Evolutionary conservation across 2,329 filamentous ascomycete species (phyloP), one percentile per base, ranked within the genome.

Genomic region (Ambrosiella xylebori): DNA sequence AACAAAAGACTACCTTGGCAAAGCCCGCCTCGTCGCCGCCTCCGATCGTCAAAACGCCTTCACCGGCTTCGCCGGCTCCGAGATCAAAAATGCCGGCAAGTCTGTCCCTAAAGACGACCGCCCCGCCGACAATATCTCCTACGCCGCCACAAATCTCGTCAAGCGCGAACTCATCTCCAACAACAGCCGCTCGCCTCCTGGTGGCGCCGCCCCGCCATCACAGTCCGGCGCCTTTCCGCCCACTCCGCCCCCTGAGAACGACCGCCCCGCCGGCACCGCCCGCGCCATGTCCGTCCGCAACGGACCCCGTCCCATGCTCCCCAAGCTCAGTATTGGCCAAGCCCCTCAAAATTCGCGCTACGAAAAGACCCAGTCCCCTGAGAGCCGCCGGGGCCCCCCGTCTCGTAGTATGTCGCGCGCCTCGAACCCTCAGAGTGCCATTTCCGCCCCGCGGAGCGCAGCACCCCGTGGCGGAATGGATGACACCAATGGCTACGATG

Each of bases 1-100:
- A 75, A 88, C 89, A 19, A 97, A 97, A 69, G 90, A 98, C 68
- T 98, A 98, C 66, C 81, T 98, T 2, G 93, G 93, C 61, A 96
- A 96, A 71, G 89, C 93, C n/a, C 81, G 88, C 61, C 76, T 98
- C 39, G 87, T 98, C 7, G 93, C 93, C 27, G 86, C 90, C 35
- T 87, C 88, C 1, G 88, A 95, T 65, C 79, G 84, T 58, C 73
- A 79, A 63, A 91, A 90, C 69, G 85, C 82, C 35, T 93, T 88
- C 65, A 91, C 85, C 50, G 88, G 88, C 50, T 91, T 90, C 68
- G 76, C 85, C 62, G 88, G 85, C 50, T 81, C 82, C 1, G 88
- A 89, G 68, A 82, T 87, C 62, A 88, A 88, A 73, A 88, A 82
- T 68, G 73, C 77, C 56, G 74, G 71, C 41, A 77, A 76, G 65